A percentile compares a stretch with the other conserved stretches of the same genome.
phyloP scores from a whole-genome alignment of 768 basidiomycete species.

The Gloeopeniophorella convolvens region DNA sequence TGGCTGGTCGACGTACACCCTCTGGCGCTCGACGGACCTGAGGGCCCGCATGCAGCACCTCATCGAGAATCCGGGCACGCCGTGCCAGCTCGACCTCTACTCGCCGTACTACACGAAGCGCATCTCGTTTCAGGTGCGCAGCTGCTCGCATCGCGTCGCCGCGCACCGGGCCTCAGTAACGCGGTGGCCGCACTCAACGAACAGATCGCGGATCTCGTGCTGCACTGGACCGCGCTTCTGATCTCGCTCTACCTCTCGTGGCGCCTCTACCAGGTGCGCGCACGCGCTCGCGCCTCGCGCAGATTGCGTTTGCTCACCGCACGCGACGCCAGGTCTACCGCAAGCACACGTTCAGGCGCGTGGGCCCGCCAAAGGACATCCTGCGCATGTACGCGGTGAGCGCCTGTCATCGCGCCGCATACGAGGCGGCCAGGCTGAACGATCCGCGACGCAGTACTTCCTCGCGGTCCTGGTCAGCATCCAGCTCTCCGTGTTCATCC shows the following conservation, averaged over 20 bases:
- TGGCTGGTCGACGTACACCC: constrained; percentile 44
- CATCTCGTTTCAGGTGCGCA: constrained; percentile 36
- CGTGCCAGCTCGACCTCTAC: constrained; percentile 46
- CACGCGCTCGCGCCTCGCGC: neutral
- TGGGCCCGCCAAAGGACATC: constrained; percentile 47
- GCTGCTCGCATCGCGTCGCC: no score
- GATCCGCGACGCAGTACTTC: constrained; percentile 39
- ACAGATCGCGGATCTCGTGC: constrained; percentile 44
- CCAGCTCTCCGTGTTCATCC: constrained; percentile 48
- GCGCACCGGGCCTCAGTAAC: no score
- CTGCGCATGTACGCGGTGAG: constrained; percentile 44
- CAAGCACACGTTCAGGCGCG: constrained; percentile 41
- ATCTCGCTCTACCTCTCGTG: constrained; percentile 40
- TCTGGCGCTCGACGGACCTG: constrained; percentile 40
- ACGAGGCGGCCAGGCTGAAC: neutral
- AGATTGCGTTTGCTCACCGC: neutral
- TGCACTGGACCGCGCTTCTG: constrained; percentile 39
- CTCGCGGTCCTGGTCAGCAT: constrained; percentile 48
- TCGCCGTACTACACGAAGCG: constrained; percentile 38
- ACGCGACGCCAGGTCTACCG: constrained; percentile 38
- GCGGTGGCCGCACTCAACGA: neutral
- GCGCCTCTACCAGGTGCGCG: constrained; percentile 37
- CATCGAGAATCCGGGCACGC: constrained; percentile 34
- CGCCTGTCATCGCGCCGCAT: constrained; percentile 10
- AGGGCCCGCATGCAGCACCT: constrained; percentile 32